A percentile compares a stretch with the other conserved stretches of the same genome.
phyloP scores from a whole-genome alignment of 495 filamentous ascomycete species.

The Hypoxylon intermedium region DNA sequence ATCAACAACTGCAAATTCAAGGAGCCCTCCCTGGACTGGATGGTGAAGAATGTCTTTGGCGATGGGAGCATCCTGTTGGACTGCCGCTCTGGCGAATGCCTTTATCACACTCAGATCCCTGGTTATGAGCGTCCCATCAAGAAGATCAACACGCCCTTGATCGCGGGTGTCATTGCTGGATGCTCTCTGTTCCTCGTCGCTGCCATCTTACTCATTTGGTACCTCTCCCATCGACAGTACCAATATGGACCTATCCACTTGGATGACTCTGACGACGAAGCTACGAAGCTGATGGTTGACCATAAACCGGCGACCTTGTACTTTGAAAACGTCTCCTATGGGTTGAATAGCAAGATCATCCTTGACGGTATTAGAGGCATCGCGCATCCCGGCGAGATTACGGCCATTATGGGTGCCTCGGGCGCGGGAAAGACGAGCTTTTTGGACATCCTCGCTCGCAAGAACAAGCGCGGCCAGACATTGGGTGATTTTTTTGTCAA shows the following conservation, averaged over 20 bases:
- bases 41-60: constrained; percentile 88
- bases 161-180: constrained; percentile 91
- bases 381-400: constrained; percentile 86
- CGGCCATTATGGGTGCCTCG: constrained; percentile 98
- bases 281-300: constrained; percentile 81
- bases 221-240: constrained; percentile 76
- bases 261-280: constrained; percentile 91
- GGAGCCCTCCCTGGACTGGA: constrained; percentile 86
- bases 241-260: constrained; percentile 77
- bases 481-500: constrained; percentile 91
- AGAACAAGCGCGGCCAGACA: constrained; percentile 89
- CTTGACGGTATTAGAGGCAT: constrained; percentile 80
- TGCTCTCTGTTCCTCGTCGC: constrained; percentile 86
- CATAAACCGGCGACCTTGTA: constrained; percentile 89
- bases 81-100: constrained; percentile 88
- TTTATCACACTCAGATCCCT: constrained; percentile 89
- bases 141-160: constrained; percentile 95
- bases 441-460: constrained; percentile 92
- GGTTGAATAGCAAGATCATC: constrained; percentile 86
- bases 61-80: constrained; percentile 84
- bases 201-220: constrained; percentile 85
- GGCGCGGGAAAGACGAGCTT: constrained; percentile 98
- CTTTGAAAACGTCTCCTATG: constrained; percentile 88
- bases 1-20: constrained; percentile 76
- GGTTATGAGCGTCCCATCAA: constrained; percentile 89